Conservation (phyloP, 1,284 basidiomycete genomes). For the Bondarzewia mesenterica region DNA sequence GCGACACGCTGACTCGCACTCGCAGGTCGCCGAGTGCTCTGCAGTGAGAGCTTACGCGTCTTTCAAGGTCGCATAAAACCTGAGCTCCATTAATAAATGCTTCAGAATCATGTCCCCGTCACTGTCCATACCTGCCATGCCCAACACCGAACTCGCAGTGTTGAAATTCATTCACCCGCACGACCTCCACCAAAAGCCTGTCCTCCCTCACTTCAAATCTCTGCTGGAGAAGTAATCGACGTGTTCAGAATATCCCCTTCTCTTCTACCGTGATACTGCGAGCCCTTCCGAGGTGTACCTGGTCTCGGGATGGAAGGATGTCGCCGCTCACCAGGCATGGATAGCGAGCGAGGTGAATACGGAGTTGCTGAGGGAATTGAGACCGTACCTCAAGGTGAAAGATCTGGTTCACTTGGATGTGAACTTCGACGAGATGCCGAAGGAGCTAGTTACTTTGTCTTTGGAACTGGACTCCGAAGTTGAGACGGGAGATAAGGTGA, state of each 20-base stretch:
- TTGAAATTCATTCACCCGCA: conserved; percentile 13
- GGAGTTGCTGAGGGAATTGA: conserved; percentile 24
- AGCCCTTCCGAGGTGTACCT: conserved; percentile 25
- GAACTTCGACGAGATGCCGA: not conserved
- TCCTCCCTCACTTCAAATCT: conserved; percentile 18
- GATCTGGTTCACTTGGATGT: conserved; percentile 32
- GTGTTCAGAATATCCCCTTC: conserved; percentile 31
- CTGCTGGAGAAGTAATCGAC: conserved; percentile 27
- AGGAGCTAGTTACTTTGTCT: not conserved
- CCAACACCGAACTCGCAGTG: conserved; percentile 19
- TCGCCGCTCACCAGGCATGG: conserved; percentile 33
- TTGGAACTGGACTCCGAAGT: not conserved
- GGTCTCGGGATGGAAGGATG: conserved; percentile 36
- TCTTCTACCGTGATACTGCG: conserved; percentile 25
- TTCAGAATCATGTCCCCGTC: no score
- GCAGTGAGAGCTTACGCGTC: no score
- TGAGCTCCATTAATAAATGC: no score
- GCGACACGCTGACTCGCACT: no score
- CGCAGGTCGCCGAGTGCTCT: no score
- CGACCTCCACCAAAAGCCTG: conserved; percentile 9
- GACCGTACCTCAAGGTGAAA: conserved; percentile 24
- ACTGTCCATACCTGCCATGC: no score
- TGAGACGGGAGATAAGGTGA: not conserved
- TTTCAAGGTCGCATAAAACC: no score
- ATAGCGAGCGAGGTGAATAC: conserved; percentile 33